Evolutionary conservation across 768 basidiomycete species (phyloP).

Genomic region (Udeniomyces megalosporus): DNA sequence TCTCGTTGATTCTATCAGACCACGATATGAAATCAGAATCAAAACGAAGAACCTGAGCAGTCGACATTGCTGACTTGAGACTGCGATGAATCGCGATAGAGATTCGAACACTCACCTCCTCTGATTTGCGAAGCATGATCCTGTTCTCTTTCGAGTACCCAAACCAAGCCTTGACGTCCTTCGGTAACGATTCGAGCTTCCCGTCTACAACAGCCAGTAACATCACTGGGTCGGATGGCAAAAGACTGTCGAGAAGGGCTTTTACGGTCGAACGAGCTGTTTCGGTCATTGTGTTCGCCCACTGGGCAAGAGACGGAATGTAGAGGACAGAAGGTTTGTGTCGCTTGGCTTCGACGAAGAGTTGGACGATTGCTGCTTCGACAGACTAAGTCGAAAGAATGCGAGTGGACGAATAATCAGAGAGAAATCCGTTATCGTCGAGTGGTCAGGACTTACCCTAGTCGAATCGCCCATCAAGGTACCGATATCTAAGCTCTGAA

Average conservation of each 20-base stretch:
- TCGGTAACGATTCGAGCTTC: slow-evolving; percentile 47
- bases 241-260: slow-evolving; percentile 76
- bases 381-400: slow-evolving; percentile 40
- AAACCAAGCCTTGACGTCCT: slow-evolving; percentile 82
- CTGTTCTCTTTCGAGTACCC: slow-evolving; percentile 58
- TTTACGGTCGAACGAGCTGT: slow-evolving; percentile 68
- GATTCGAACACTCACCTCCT: slow-evolving; percentile 22
- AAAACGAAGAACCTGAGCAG: background rate
- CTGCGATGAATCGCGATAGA: background rate
- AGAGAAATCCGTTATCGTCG: slow-evolving; percentile 11
- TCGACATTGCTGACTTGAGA: background rate
- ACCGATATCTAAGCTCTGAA: slow-evolving; percentile 84
- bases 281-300: slow-evolving; percentile 73
- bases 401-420: background rate
- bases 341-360: slow-evolving; percentile 91
- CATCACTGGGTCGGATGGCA: slow-evolving; percentile 84
- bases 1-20: slow-evolving; percentile 39
- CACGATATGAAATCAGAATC: background rate
- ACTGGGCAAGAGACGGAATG: slow-evolving; percentile 71
- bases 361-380: slow-evolving; percentile 83
- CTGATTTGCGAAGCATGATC: slow-evolving; percentile 45
- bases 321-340: slow-evolving; percentile 93
- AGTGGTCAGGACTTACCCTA: slow-evolving; percentile 41
- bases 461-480: slow-evolving; percentile 75
- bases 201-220: slow-evolving; percentile 80